phyloP scores from a whole-genome alignment of 164 flowering plant genomes.

The Magnolia changhungtana region DNA sequence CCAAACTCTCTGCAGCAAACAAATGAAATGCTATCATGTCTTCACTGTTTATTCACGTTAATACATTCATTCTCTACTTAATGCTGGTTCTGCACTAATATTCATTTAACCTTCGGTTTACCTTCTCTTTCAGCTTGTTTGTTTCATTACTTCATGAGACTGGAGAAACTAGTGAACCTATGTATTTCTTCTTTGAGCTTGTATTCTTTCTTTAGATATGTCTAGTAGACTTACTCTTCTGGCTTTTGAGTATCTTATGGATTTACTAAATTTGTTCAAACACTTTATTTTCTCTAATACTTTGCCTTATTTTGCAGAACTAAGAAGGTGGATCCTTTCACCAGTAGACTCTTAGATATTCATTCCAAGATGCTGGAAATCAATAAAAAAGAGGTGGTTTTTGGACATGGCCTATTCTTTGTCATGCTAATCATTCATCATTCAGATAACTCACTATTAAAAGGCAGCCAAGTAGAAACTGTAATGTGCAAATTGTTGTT shows the following conservation, averaged over 20 bases:
- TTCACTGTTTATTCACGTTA: not conserved
- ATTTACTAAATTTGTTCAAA: not conserved
- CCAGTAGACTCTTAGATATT: slow-evolving; percentile 79
- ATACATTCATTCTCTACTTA: not conserved
- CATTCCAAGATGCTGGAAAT: slow-evolving; percentile 80
- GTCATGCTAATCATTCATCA: not conserved
- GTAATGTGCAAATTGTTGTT: slow-evolving; percentile 2
- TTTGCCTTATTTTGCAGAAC: slow-evolving; percentile 53
- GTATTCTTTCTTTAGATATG: not conserved
- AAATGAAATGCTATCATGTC: not conserved
- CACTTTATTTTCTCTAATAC: not conserved
- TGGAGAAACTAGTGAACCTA: slow-evolving; percentile 9
- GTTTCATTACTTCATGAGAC: not conserved
- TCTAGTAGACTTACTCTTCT: not conserved
- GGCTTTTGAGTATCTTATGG: not conserved
- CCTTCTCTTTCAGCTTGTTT: not conserved
- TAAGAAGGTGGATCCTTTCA: slow-evolving; percentile 79
- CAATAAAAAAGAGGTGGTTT: slow-evolving; percentile 70
- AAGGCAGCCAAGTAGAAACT: not conserved
- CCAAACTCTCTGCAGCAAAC: no score
- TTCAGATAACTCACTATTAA: not conserved
- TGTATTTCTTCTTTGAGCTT: not conserved
- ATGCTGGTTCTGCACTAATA: not conserved
- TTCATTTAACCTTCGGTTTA: not conserved
- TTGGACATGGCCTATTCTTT: not conserved